phyloP scores from a whole-genome alignment of 441 rosid genomes.

The Kokia cookei region DNA sequence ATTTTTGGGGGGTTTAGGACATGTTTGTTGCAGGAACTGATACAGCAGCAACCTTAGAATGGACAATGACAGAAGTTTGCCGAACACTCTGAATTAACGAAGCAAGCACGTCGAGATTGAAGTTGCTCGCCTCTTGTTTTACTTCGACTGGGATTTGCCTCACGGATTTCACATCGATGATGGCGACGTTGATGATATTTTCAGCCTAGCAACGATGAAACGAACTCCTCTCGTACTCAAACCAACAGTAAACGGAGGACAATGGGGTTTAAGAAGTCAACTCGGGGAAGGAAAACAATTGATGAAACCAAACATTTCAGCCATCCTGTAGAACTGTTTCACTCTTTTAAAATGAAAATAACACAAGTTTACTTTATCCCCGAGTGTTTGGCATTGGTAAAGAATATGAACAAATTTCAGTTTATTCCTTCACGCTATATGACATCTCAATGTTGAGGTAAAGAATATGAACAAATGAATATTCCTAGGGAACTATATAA shows the following conservation, averaged over 20 bases:
- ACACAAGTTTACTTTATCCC: not conserved
- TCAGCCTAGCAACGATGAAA: slow-evolving; percentile 23
- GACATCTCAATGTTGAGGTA: not conserved
- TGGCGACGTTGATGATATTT: not conserved
- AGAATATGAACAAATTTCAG: too few relatives aligned
- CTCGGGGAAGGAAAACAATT: not conserved
- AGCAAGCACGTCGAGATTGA: not conserved
- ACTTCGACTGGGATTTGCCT: not conserved
- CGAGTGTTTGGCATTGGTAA: not conserved
- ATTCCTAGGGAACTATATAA: slow-evolving; percentile 10
- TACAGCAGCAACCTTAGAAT: slow-evolving; percentile 32
- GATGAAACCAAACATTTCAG: not conserved
- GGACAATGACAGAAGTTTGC: slow-evolving; percentile 49
- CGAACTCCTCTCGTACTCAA: slow-evolving; percentile 24
- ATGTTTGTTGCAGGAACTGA: slow-evolving; percentile 34
- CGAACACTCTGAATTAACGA: slow-evolving; percentile 24
- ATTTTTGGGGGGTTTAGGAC: slow-evolving; percentile 3
- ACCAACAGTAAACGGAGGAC: slow-evolving; percentile 16
- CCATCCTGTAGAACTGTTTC: not conserved
- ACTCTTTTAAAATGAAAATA: not conserved
- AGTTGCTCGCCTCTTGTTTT: not conserved
- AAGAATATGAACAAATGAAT: slow-evolving; percentile 16
- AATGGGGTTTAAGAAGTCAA: not conserved
- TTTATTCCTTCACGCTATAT: slow-evolving; percentile 2
- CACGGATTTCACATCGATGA: not conserved